phyloP scores from a whole-genome alignment of 2,329 filamentous ascomycete species.

The Furcasterigmium furcatum region DNA sequence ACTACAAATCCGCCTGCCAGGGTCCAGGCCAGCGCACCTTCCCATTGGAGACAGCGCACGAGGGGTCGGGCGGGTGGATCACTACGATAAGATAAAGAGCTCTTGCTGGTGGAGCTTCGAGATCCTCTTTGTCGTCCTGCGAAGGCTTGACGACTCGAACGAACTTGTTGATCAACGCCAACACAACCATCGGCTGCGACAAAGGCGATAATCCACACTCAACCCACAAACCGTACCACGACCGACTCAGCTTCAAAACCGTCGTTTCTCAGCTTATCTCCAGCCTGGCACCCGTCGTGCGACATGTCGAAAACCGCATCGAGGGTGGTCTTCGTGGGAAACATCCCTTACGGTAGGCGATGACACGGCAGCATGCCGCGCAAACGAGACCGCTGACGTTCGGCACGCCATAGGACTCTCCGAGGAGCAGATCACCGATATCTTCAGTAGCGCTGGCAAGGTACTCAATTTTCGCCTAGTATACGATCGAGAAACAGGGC shows the following conservation, averaged over 20 bases:
- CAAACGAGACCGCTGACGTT: no score
- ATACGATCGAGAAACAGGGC: conserved; percentile 91
- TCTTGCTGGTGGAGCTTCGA: background rate
- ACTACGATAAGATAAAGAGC: background rate
- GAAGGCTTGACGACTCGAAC: no score
- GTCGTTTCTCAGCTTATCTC: no score
- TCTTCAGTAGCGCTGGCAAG: conserved; percentile 85
- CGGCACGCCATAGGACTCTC: conserved; percentile 71
- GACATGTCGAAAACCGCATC: conserved; percentile 73
- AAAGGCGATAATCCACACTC: no score
- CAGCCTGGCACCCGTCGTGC: no score
- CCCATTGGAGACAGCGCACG: background rate
- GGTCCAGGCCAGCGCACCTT: background rate
- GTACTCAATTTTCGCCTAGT: conserved; percentile 91
- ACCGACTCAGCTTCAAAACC: no score
- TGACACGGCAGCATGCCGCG: no score
- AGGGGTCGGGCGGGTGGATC: background rate
- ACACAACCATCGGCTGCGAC: no score
- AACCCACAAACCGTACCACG: no score
- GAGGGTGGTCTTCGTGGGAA: conserved; percentile 80
- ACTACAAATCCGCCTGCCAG: no score
- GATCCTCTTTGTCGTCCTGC: no score
- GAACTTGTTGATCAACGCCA: no score
- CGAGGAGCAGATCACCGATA: conserved; percentile 93
- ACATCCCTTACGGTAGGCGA: conserved; percentile 72